Base-by-base conservation (phyloP, 495 filamentous ascomycete species). In the Aspergillus heteromorphus region DNA sequence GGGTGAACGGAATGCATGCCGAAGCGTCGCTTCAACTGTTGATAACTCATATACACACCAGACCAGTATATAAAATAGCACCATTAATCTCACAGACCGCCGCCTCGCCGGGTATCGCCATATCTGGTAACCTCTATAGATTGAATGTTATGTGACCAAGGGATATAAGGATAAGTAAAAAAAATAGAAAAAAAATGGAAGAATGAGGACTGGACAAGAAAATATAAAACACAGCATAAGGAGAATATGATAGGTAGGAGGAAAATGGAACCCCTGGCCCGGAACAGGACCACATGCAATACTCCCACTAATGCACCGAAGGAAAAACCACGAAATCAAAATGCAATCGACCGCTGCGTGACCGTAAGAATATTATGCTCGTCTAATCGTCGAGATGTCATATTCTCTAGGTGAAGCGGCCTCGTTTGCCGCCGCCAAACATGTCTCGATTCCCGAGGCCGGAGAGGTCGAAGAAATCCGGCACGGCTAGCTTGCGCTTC, bases 401-500 rank as follows among this genome's bases (percentile, higher is more conserved):
- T 68, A 64, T 64, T 55, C 59, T 55, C 80, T 65, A 92, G 55
- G 75, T 75, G 64, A 87, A 86, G 57, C 88, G 78, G 45, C 82
- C 83, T 53, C 90, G 76, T 76, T 95, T 95, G 21, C 83, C 80
- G 19, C 83, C 80, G 29, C 83, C 85, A 65, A 79, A 79, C 51
- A 79, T 67, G 59, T 92, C 89, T 56, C 83, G 83, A 55, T 86
- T 80, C 20, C 81, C 76, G 34, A 88, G 57, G 38, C 79, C 81
- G 6, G 82, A 82, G n/a, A 96, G 67, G 57, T 93, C 89, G 58
- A 95, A 95, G 55, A 91, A 85, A 53, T 96, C 91, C 2, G 81
- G 80, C 34, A 91, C 80, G 40, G 87, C 83, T 54, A 87, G 75
- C 59, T 88, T 85, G 14, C 91, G 80, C 71, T 96, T 96, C 23